Evolutionary conservation across 352 stramenopile genomes (phyloP).

Genomic region (Globisporangium perplexum): DNA sequence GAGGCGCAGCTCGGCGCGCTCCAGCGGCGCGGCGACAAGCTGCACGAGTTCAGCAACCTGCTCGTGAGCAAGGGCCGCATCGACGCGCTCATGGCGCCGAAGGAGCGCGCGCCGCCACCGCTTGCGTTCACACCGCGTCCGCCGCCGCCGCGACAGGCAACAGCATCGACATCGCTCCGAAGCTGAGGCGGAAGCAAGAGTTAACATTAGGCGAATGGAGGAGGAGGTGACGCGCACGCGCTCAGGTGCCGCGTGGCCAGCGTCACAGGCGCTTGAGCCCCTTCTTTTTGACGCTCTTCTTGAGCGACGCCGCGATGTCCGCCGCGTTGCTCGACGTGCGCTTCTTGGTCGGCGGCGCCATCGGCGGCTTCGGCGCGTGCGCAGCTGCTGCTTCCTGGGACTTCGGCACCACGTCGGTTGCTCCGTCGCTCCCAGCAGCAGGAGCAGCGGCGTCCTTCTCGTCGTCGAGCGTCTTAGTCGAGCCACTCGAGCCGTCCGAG

Average conservation of each 20-base stretch:
- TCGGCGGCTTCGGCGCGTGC: slow-evolving; percentile 1
- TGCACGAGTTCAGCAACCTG: slow-evolving; percentile 68
- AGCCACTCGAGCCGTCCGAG: no score
- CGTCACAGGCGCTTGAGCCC: slow-evolving; percentile 53
- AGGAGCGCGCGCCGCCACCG: background rate
- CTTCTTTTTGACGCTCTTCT: slow-evolving; percentile 69
- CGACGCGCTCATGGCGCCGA: slow-evolving; percentile 21
- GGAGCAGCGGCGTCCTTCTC: background rate
- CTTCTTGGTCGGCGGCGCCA: slow-evolving; percentile 31
- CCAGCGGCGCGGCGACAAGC: slow-evolving; percentile 20
- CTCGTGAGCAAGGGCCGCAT: slow-evolving; percentile 52
- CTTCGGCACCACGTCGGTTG: background rate
- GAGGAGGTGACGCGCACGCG: no score
- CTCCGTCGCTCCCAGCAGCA: background rate
- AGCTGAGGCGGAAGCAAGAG: background rate
- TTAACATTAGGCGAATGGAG: background rate
- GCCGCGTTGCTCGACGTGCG: slow-evolving; percentile 27
- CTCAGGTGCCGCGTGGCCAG: no score
- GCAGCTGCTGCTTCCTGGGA: background rate
- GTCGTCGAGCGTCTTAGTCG: background rate
- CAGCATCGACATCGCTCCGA: background rate
- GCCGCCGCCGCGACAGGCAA: slow-evolving; percentile 6
- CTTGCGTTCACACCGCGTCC: slow-evolving; percentile 9
- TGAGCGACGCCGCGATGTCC: slow-evolving; percentile 25
- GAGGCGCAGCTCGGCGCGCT: slow-evolving; percentile 37